Evolutionary conservation across 768 basidiomycete genomes (phyloP), one percentile per base, ranked within the genome.

Genomic region (Multifurca ochricompacta): DNA sequence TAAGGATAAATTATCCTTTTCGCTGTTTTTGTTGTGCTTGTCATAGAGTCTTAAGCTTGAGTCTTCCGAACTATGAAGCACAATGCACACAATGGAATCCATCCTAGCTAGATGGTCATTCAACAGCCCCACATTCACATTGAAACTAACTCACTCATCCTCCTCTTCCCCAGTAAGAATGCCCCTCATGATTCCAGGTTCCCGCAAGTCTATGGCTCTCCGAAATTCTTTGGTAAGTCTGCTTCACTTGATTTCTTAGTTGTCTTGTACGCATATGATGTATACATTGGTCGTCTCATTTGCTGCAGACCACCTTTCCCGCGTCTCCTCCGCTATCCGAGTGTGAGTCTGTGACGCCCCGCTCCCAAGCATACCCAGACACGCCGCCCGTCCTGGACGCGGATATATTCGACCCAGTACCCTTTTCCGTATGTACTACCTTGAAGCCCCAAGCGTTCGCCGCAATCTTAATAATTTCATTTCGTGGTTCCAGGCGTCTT

Each of bases 381-480:
- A 62, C 57, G 23, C 62, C 62, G 49, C 45, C 58, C n/a, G 43
- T 63, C 31, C 31, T 56, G n/a, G 51, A 59, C 25, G 27, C 60
- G 19, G 56, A 59, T 32, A 50, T 48, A 1, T 59, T 63, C 31
- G 62, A 63, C 36, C 35, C 60, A 21, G 52, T 48, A 19, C 62
- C 62, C 13, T 63, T 63, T 50, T 63, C 62, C 28, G 62, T 63
- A 45, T 9, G 53, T 34, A 37, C 9, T 34, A 14, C n/a, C 23
- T 13, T 4, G 27, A 43, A 21, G 13, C 6, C 13, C 32, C 8
- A 6, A 30, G n/a, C 36, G 19, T 42, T 19, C 37, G 8, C 47
- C 27, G n/a, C 36, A 36, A 18, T n/a, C 19, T 40, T 51, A 4
- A 48, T 41, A 3, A 45, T 23, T 21, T 45, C 6, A 45, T 23